Evolutionary conservation across 148 eudicot species (phyloP), one percentile per base, ranked within the genome.

Genomic region (Chenopodium quinoa): DNA sequence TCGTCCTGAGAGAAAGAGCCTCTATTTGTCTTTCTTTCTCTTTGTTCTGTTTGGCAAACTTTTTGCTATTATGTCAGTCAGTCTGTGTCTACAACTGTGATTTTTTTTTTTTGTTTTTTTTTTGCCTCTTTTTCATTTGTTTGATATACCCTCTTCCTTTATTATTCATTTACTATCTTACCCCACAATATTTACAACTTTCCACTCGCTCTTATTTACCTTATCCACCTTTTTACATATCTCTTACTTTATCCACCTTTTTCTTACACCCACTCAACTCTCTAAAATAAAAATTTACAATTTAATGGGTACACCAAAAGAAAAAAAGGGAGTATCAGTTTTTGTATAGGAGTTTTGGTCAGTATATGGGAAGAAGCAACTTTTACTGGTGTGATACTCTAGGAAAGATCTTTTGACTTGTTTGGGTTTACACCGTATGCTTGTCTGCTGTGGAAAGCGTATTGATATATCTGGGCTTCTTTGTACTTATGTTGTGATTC

Each of bases 391-490:
- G 66, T 62, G 25, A 62, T 62, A 62, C 66, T 62, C 1, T 62
- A 25, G 66, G 66, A 62, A 62, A 62, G 25, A 7, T 5, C 9
- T 8, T 77, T 25, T 13, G 20, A 34, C 47, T 16, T 69, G 20
- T 69, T 69, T 56, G 19, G 23, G 25, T 2, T 22, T 47, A 64
- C 46, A 68, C 10, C n/a, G 19, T 34, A 14, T 22, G 48, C 20
- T 81, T 31, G 32, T 13, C 68, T 50, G n/a, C 16, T 32, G 47
- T 78, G 81, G 52, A 37, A 54, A 60, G 34, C 9, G 34, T 72
- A 13, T 48, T 31, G 73, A 62, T 25, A 63, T 74, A 14, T 78
- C 5, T 71, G n/a, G 25, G 60, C 64, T 79, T 68, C 58, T 48
- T 7, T 54, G 79, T 9, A 40, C 75, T 16, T 50, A 27, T 66